phyloP scores from a whole-genome alignment of 2,329 filamentous ascomycete species.

The Fusarium longipes region DNA sequence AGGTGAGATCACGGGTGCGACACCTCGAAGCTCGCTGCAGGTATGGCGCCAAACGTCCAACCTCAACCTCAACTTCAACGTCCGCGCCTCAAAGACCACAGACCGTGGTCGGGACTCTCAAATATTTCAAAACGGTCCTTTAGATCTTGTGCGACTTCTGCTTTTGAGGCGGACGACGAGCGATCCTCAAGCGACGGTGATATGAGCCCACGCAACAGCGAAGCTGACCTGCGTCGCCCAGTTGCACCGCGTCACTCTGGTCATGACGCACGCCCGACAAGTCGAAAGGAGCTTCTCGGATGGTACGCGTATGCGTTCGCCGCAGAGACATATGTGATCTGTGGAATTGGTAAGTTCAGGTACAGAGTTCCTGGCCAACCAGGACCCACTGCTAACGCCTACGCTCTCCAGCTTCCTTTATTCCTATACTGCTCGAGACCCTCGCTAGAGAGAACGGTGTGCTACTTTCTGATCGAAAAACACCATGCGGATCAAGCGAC shows the following conservation, averaged over 20 bases:
- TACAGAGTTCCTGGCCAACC: neutral
- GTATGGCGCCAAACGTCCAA: slow-evolving; percentile 44
- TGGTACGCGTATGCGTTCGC: slow-evolving; percentile 99
- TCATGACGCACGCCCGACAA: slow-evolving; percentile 91
- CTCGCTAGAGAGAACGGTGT: slow-evolving; percentile 93
- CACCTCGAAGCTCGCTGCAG: neutral
- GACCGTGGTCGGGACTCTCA: slow-evolving; percentile 63
- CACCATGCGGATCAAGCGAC: slow-evolving; percentile 77
- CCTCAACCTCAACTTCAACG: slow-evolving; percentile 47
- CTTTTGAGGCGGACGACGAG: slow-evolving; percentile 78
- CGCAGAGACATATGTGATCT: slow-evolving; percentile 95
- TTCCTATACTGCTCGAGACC: slow-evolving; percentile 94
- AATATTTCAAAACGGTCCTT: slow-evolving; percentile 66
- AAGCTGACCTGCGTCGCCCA: slow-evolving; percentile 52
- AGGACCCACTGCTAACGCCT: slow-evolving; percentile 11
- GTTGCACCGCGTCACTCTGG: slow-evolving; percentile 72
- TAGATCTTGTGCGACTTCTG: slow-evolving; percentile 67
- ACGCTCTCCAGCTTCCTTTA: slow-evolving; percentile 78
- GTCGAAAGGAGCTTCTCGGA: slow-evolving; percentile 84
- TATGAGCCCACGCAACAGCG: slow-evolving; percentile 53
- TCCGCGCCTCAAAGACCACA: slow-evolving; percentile 55
- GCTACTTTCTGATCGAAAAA: slow-evolving; percentile 79
- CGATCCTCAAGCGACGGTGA: slow-evolving; percentile 59
- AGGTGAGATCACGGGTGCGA: slow-evolving; percentile 39
- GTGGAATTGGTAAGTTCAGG: slow-evolving; percentile 70